A percentile compares a stretch with the other conserved stretches of the same genome.
These are phyloP conservation scores for Phytophthora melonis DNA, from an alignment of 352 stramenopile species.

Conservation along the genomic window DNA sequence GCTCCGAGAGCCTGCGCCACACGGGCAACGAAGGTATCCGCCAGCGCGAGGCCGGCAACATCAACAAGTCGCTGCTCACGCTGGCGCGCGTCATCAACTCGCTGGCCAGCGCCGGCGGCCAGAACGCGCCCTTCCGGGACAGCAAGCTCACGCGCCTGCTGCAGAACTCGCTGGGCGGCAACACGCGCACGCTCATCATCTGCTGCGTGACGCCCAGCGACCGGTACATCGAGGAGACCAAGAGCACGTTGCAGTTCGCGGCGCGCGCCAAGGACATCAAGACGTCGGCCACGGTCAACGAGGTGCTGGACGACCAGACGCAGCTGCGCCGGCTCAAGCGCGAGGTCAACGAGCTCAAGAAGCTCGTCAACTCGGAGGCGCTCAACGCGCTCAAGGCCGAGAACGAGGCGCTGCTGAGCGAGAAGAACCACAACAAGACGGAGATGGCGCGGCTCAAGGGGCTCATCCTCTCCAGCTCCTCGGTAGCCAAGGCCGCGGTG, in stretches of 20 bases:
- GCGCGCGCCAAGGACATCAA: conserved; percentile 92
- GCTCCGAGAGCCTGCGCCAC: conserved; percentile 96
- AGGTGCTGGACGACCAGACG: conserved; percentile 93
- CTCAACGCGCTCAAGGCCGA: conserved; percentile 73
- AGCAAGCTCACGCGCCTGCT: conserved; percentile 93
- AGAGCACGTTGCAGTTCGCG: conserved; percentile 94
- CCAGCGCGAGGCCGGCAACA: conserved; percentile 97
- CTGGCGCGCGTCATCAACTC: conserved; percentile 95
- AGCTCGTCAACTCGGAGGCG: conserved; percentile 60
- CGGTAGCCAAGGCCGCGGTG: conserved; percentile 29
- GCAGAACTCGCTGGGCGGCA: conserved; percentile 92
- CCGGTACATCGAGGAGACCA: conserved; percentile 82
- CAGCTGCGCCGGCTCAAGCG: conserved; percentile 78
- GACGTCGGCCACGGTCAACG: conserved; percentile 86
- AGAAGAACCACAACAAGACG: conserved; percentile 63
- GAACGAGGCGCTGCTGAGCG: conserved; percentile 70
- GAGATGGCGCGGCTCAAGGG: conserved; percentile 68
- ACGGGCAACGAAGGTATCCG: conserved; percentile 95
- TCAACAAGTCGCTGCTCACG: conserved; percentile 97
- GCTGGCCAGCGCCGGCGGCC: conserved; percentile 48
- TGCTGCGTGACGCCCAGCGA: conserved; percentile 85
- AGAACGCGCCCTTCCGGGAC: conserved; percentile 88
- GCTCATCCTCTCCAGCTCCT: conserved; percentile 69
- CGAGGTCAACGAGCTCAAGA: conserved; percentile 76
- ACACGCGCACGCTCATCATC: conserved; percentile 93